Percentiles rank a stretch among this genome's conserved stretches.
Evolutionary conservation across 2,329 filamentous ascomycete genomes (phyloP).

Genomic region (Plenodomus lindquistii): DNA sequence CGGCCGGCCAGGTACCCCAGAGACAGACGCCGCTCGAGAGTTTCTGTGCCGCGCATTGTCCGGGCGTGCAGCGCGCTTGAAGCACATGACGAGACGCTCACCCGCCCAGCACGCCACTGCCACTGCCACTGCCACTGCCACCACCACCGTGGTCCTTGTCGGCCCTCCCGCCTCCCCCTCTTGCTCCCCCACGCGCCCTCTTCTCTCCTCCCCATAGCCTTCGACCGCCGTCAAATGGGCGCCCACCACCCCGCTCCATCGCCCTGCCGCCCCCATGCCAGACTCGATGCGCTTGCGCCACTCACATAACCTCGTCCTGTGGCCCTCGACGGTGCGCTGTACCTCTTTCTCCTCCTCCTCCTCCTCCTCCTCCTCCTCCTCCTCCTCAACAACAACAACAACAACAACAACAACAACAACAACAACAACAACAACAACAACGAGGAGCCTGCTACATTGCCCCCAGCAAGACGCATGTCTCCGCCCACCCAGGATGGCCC

Average conservation of each 20-base stretch:
- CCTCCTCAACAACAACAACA: too few species aligned
- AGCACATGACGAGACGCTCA: constrained; percentile 1
- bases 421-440: too few species aligned
- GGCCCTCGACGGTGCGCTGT: not conserved
- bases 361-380: constrained; percentile 4
- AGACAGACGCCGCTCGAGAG: too few species aligned
- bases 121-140: not conserved
- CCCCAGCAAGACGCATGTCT: constrained; percentile 41
- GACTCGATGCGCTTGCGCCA: constrained; percentile 21
- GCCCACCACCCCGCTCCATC: constrained; percentile 17
- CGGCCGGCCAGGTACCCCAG: constrained; percentile 12
- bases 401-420: too few species aligned
- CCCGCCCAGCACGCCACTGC: constrained; percentile 6
- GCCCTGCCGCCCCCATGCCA: constrained; percentile 18
- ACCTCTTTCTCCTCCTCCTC: constrained; percentile 8
- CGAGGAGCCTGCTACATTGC: not conserved
- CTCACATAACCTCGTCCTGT: not conserved
- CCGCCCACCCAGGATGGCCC: constrained; percentile 40
- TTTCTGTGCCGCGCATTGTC: too few species aligned
- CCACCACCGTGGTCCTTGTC: not conserved
- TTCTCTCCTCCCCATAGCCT: constrained; percentile 1
- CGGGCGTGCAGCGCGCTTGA: not conserved
- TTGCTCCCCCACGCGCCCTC: not conserved
- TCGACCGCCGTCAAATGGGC: constrained; percentile 16
- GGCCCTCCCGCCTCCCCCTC: not conserved